These are phyloP conservation scores for Agaricales sp. DNA, from an alignment of 1,284 basidiomycete species.

Conservation along the genomic window DNA sequence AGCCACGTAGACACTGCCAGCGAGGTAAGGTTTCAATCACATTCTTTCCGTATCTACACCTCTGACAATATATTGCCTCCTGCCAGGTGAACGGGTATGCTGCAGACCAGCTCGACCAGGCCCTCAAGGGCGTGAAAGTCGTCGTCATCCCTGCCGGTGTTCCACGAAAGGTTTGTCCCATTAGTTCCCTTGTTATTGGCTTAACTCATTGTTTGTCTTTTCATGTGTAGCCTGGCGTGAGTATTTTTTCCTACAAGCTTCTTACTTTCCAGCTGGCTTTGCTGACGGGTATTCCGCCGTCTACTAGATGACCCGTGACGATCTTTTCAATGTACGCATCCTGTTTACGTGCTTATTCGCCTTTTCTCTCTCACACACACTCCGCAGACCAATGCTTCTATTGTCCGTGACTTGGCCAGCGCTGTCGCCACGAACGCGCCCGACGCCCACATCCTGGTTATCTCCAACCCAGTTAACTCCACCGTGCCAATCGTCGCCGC, in stretches of 20 bases:
- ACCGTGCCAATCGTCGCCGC: conserved; percentile 97
- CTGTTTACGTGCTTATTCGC: conserved; percentile 2
- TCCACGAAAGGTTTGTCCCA: conserved; percentile 70
- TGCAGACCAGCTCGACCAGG: conserved; percentile 78
- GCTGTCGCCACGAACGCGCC: conserved; percentile 83
- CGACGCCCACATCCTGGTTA: conserved; percentile 88
- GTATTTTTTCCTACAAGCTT: conserved; percentile 21
- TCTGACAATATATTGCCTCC: conserved; percentile 6
- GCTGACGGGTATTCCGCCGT: conserved; percentile 13
- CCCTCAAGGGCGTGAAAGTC: conserved; percentile 79
- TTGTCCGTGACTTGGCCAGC: conserved; percentile 91
- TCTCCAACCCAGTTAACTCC: conserved; percentile 94
- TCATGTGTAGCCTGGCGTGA: conserved; percentile 62
- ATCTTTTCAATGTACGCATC: conserved; percentile 89
- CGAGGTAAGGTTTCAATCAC: conserved; percentile 41
- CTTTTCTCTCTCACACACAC: conserved; percentile 1
- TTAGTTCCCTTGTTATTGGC: conserved; percentile 5
- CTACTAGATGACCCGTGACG: conserved; percentile 88
- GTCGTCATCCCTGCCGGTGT: conserved; percentile 98
- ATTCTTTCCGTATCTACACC: conserved; percentile 6
- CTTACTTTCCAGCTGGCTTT: conserved; percentile 9
- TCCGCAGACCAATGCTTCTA: conserved; percentile 83
- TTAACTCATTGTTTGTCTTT: conserved; percentile 17
- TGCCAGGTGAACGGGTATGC: conserved; percentile 70
- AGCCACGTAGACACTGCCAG: conserved; percentile 89